phyloP scores from a whole-genome alignment of 495 filamentous ascomycete species.

The Oidiodendron maius region DNA sequence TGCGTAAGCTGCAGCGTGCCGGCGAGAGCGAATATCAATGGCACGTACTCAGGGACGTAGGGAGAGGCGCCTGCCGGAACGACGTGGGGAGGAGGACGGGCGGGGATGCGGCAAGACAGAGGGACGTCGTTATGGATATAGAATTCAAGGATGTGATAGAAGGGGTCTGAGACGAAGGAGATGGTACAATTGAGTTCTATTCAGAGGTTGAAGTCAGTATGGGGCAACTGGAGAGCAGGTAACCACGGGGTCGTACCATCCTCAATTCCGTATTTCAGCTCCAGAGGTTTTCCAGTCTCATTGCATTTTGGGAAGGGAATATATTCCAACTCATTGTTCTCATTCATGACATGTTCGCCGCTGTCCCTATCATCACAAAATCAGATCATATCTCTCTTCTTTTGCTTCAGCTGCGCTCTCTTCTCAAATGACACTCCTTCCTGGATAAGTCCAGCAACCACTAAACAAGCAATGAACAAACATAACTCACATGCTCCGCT shows the following conservation, averaged over 20 bases:
- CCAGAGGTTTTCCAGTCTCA: slow-evolving; percentile 76
- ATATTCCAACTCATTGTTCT: slow-evolving; percentile 80
- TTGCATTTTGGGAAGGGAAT: slow-evolving; percentile 89
- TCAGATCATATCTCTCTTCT: neutral
- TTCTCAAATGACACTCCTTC: neutral
- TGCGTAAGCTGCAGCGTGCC: slow-evolving; percentile 86
- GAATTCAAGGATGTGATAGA: slow-evolving; percentile 98
- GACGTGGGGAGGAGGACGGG: slow-evolving; percentile 51
- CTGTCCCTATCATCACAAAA: slow-evolving; percentile 41
- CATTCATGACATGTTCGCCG: slow-evolving; percentile 72
- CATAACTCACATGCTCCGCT: slow-evolving; percentile 55
- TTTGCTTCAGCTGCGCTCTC: neutral
- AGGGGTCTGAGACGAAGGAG: slow-evolving; percentile 71
- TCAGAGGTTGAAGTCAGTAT: neutral
- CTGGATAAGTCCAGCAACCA: neutral
- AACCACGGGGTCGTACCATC: slow-evolving; percentile 14
- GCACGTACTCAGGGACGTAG: slow-evolving; percentile 44
- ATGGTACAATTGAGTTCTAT: slow-evolving; percentile 89
- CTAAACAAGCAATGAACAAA: neutral
- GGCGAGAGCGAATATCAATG: slow-evolving; percentile 75
- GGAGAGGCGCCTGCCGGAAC: neutral
- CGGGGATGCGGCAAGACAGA: slow-evolving; percentile 84
- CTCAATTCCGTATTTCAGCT: slow-evolving; percentile 81
- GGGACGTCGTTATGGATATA: slow-evolving; percentile 97
- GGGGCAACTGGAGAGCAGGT: neutral